Base-by-base conservation (phyloP, 352 stramenopile genomes). In the Phytophthora sp. region DNA sequence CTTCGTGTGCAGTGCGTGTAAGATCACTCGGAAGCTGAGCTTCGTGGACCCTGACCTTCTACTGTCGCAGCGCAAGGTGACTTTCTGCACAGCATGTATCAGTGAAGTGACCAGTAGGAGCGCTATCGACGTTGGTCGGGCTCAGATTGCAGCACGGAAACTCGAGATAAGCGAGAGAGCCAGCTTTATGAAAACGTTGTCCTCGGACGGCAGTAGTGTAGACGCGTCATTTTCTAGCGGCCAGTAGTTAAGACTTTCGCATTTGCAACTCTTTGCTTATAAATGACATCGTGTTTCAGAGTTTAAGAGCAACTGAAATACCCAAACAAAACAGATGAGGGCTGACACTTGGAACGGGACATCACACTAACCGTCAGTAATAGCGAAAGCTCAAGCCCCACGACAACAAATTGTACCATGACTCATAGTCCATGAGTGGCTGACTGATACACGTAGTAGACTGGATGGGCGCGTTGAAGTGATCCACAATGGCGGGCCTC, bases 1-100 rank as follows among this genome's bases (percentile, higher is more conserved):
- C 13, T 66, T 63, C 30, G 57, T 76, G 15, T 76, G 69, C 23
- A 49, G 33, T 30, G 27, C 53, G 16, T 76, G 69, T 21, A 66
- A 66, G 38, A 54, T 73, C 35, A 20, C 44, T 1, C 42, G 60
- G n/a, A 67, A 66, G 21, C 46, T 76, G 42, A 69, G 62, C 33
- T 71, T 75, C 12, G 56, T 71, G 29, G 60, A 60, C 4, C 67
- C 67, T 2, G 47, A 57, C 31, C 18, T 66, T 8, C 52, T 56
- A 3, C 24, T 75, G 6, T 38, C 62, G 15, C 55, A 63, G 23
- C 64, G 56, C 11, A 75, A 75, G 13, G 51, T 75, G 21, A 65
- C 67, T 0, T 75, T 80, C 53, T 81, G 73, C 35, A 55, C 61
- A 12, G 56, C 47, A 6, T 77, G 73, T 27, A 54, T 79, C 31